Evolutionary conservation across 2,329 filamentous ascomycete genomes (phyloP), one percentile per base, ranked within the genome.

Genomic region (Fusarium sp.): DNA sequence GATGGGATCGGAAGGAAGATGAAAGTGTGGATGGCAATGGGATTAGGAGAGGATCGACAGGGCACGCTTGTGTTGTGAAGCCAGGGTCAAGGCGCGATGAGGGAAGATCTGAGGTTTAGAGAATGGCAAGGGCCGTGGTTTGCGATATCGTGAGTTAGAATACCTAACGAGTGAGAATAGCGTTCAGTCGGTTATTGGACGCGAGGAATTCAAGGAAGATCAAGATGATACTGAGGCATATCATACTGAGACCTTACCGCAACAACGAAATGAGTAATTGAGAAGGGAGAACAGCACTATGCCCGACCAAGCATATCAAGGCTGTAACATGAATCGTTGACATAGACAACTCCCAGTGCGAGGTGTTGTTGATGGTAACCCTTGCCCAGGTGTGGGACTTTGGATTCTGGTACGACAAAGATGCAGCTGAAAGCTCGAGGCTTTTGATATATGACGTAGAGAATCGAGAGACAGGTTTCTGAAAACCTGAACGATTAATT

Each of bases 11-110:
- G 41, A 61, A 32, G 58, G 32, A 62, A 28, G 70, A 67, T 61
- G 66, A 56, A 65, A 26, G 42, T 28, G 51, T 39, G 42, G 68
- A 69, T 47, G 55, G 30, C 28, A 36, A 35, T 32, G 54, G 28
- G 10, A 45, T 47, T 26, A 35, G 39, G 54, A 35, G 55, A 58
- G 35, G 63, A 68, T 74, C 72, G 71, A 74, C 72, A 74, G 72
- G 71, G 72, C 72, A 74, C 32, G 38, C 45, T 24, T 45, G 51
- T 53, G 39, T 57, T 36, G 24, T 55, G 50, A 60, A 48, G 55
- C 67, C 36, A 53, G 66, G 70, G 71, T 55, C 15, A 35, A 57
- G 45, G 24, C 39, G 26, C 22, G 39, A 41, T 61, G 53, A 28
- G 44, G 24, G 63, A 36, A 61, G 45, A 57, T 41, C 44, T 32